A percentile compares a stretch with the other conserved stretches of the same genome.
Conservation (phyloP, 805 yeast genomes). For the Saturnispora dispora region DNA sequence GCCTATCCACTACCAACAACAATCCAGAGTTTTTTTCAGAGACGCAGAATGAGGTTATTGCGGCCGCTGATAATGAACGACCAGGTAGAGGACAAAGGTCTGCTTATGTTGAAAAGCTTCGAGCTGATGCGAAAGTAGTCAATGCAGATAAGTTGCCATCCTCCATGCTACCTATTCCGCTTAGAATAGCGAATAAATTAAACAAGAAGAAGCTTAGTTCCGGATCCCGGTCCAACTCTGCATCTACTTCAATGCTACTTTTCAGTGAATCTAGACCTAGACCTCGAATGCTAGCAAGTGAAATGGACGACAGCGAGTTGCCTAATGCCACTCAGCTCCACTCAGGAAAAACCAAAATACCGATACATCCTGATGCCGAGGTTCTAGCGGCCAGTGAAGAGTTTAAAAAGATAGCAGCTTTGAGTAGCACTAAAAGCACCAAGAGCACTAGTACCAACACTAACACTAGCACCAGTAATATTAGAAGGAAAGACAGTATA, state of each 20-base stretch:
- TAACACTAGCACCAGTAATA: conserved; percentile 4
- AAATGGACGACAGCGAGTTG: conserved; percentile 57
- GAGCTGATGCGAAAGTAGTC: conserved; percentile 6
- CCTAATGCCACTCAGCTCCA: conserved; percentile 28
- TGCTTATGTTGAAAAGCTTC: conserved; percentile 33
- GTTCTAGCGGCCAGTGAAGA: conserved; percentile 26
- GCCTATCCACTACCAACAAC: conserved; percentile 28
- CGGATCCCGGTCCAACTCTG: background rate
- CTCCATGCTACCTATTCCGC: conserved; percentile 3
- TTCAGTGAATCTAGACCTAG: conserved; percentile 38
- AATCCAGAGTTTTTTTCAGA: conserved; percentile 26
- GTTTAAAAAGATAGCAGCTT: conserved; percentile 15
- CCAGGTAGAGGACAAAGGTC: conserved; percentile 43
- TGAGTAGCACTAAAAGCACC: conserved; percentile 5
- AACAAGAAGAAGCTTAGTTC: background rate
- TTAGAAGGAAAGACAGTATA: conserved; percentile 20
- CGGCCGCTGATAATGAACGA: background rate
- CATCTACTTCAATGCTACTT: background rate
- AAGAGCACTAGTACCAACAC: background rate
- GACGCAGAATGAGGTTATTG: background rate
- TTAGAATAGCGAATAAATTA: background rate
- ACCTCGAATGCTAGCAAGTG: conserved; percentile 63
- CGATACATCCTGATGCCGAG: conserved; percentile 27
- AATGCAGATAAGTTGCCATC: conserved; percentile 1
- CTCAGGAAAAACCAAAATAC: conserved; percentile 21